phyloP scores from a whole-genome alignment of 345 rosid genomes.

The Laguncularia racemosa region DNA sequence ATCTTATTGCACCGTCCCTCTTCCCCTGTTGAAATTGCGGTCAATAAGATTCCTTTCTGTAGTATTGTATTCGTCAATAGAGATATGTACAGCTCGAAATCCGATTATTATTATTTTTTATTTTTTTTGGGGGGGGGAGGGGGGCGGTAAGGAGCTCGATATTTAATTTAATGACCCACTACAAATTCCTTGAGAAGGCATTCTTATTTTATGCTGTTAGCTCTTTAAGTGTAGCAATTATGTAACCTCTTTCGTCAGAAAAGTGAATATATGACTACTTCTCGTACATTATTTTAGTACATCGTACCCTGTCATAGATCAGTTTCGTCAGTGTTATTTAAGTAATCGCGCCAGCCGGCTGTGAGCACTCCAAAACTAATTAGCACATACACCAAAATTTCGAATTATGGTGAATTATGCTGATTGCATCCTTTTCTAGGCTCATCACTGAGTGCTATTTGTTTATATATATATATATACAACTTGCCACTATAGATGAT shows the following conservation, averaged over 20 bases:
- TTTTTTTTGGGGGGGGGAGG: too few relatives aligned
- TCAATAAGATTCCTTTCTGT: constrained; percentile 36
- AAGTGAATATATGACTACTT: too few relatives aligned
- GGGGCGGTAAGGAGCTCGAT: too few relatives aligned
- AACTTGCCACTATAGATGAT: constrained; percentile 11
- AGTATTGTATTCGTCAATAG: constrained; percentile 13
- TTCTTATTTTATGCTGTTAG: too few relatives aligned
- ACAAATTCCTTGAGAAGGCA: too few relatives aligned
- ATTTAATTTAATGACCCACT: too few relatives aligned
- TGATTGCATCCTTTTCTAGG: constrained; percentile 6
- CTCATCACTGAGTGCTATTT: neutral
- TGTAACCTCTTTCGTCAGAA: too few relatives aligned
- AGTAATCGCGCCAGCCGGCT: constrained; percentile 35
- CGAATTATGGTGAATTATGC: constrained; percentile 10
- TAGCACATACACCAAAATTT: constrained; percentile 15
- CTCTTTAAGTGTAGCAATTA: too few relatives aligned
- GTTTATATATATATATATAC: neutral
- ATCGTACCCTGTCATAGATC: too few relatives aligned
- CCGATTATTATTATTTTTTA: too few relatives aligned
- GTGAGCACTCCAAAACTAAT: constrained; percentile 11
- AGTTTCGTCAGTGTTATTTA: constrained; percentile 8
- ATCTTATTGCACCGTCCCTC: neutral
- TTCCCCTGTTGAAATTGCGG: constrained; percentile 22
- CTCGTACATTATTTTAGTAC: too few relatives aligned
- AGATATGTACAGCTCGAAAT: constrained; percentile 9